Base-by-base conservation (phyloP, 176 grass and related monocot genomes). In the Saccharum officinarum region DNA sequence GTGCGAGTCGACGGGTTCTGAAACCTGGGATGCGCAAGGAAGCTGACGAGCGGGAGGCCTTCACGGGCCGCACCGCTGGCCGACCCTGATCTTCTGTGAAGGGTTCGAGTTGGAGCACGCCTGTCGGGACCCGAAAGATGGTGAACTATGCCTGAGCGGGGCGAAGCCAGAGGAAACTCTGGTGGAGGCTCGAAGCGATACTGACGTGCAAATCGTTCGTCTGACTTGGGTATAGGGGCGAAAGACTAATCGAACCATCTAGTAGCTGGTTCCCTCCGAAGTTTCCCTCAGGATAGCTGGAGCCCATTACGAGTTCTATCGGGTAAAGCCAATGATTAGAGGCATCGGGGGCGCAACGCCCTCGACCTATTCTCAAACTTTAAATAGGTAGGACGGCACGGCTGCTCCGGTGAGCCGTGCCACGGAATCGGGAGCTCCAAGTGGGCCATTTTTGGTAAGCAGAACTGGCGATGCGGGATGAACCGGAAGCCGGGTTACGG, bases 401-500 rank as follows among this genome's bases (percentile, higher is more conserved):
- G 45, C 61, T 87, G 78, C 78, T 81, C 17, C 44, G 28, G 33
- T 87, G 78, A 87, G 78, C 78, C 44, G 17, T 1, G 44, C 69
- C 85, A 54, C 0, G 42, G 84, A 90, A 92, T 92, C 87, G 71
- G 60, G 88, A 52, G 85, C 91, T 93, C 91, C 85, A 90, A 86
- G 88, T 91, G 83, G 86, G 88, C 86, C 88, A 91, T 91, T 94
- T 89, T 94, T 91, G 79, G 75, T 88, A 91, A 94, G 88, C 82
- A 91, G 78, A 94, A 88, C 88, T 94, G 75, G 88, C 88, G 92
- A 91, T 94, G 86, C 74, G 86, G 86, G 88, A 94, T 94, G 88
- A 94, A 86, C 88, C 75, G 74, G 39, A 91, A 91, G 82, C 86
- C 60, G 82, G 85, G 78, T 94, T 94, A 86, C 23, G 86, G 85